Evolutionary conservation across 2,329 filamentous ascomycete genomes (phyloP), one percentile per base, ranked within the genome.

Genomic region (Pseudofabraea citricarpa): DNA sequence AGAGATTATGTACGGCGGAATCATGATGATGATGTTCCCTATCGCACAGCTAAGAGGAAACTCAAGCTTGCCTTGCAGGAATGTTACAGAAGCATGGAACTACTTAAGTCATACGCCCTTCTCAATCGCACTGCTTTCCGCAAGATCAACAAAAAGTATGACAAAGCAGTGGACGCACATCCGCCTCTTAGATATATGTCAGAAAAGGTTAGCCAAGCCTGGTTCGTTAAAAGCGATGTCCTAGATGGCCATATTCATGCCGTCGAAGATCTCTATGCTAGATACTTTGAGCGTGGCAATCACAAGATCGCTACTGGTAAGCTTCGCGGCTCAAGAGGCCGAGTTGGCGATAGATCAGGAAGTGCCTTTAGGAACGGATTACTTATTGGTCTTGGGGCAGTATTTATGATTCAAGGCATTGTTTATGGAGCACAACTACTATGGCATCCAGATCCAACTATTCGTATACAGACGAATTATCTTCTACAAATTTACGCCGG

Each of bases 121-220:
- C 72, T 95, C n/a, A 97, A 97, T 63, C 79, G 88, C 37, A 95
- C 88, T 0, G 91, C 89, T 0, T 96, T 96, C 60, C 83, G 90
- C 26, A 97, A 97, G 65, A 87, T 96, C 59, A 95, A 93, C 67
- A 97, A 97, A 64, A 97, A 97, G 66, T 95, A 91, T 62, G 90
- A 96, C 72, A 96, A 96, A 67, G 79, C 84, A 2, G 81, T 88
- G 44, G 79, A 89, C 52, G 83, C 87, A 32, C 77, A 83, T 6
- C 87, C 87, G 0, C 75, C 83, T 0, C 77, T 85, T 58, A 78
- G 84, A 22, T 96, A 91, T 64, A 85, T 95, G 77, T 83, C 83
- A 23, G 90, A 95, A 55, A 90, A 90, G 59, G 88, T 96, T 55
- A 90, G 87, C 67, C 82, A 83, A 51, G 78, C 90, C 2, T 87